A percentile compares a stretch with the other conserved stretches of the same genome.
phyloP scores from a whole-genome alignment of 495 filamentous ascomycete genomes.

The Pyrenula aspistea region DNA sequence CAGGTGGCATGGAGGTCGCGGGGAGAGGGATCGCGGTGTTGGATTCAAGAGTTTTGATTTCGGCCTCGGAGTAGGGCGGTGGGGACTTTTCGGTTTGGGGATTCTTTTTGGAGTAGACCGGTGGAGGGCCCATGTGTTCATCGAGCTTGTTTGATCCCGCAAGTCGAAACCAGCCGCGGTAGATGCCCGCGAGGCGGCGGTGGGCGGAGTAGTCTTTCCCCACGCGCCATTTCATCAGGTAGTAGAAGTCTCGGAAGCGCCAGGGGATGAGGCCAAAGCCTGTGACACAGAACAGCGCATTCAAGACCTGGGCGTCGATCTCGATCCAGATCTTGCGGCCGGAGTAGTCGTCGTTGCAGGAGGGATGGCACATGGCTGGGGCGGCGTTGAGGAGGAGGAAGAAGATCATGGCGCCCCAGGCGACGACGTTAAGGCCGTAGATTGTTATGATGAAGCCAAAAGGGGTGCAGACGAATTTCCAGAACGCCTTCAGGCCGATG shows the following conservation, averaged over 20 bases:
- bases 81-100: neutral
- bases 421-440: conserved; percentile 70
- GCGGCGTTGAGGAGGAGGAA: conserved; percentile 64
- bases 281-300: conserved; percentile 75
- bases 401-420: conserved; percentile 89
- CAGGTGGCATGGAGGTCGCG: conserved; percentile 34
- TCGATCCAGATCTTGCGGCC: conserved; percentile 73
- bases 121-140: neutral
- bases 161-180: conserved; percentile 60
- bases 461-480: conserved; percentile 52
- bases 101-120: conserved; percentile 4
- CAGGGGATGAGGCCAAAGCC: conserved; percentile 77
- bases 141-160: conserved; percentile 32
- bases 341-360: conserved; percentile 61
- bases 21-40: conserved; percentile 43
- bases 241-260: conserved; percentile 71
- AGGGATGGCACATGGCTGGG: conserved; percentile 67
- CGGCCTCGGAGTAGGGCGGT: neutral
- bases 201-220: conserved; percentile 38
- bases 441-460: conserved; percentile 62
- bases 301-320: conserved; percentile 74
- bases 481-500: conserved; percentile 38
- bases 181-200: conserved; percentile 49
- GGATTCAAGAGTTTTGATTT: conserved; percentile 15
- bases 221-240: conserved; percentile 50